These are phyloP conservation scores for Tetracentron sinense DNA, from an alignment of 164 flowering plant species.

Conservation along the genomic window DNA sequence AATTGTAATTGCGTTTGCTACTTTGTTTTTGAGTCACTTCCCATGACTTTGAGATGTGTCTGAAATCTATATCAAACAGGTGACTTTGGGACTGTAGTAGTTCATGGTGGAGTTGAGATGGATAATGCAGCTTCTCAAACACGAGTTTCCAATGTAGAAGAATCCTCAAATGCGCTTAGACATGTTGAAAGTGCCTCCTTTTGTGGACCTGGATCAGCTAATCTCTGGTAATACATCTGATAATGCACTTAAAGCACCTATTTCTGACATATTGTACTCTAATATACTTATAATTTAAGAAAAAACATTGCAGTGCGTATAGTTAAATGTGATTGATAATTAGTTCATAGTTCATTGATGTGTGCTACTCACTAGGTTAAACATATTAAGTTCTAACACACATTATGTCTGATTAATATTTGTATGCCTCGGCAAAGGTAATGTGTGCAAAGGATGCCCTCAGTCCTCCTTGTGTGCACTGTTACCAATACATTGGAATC, in stretches of 20 bases:
- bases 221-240: slow-evolving; percentile 32
- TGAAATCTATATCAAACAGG: slow-evolving; percentile 35
- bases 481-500: too few species aligned
- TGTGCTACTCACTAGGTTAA: not conserved
- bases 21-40: too few species aligned
- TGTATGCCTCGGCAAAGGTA: too few species aligned
- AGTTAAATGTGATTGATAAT: not conserved
- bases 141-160: slow-evolving; percentile 18
- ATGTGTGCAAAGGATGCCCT: too few species aligned
- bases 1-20: too few species aligned
- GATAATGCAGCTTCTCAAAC: slow-evolving; percentile 22
- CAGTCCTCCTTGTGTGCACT: too few species aligned
- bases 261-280: not conserved
- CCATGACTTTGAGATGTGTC: not conserved
- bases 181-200: slow-evolving; percentile 29
- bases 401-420: too few species aligned
- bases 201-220: slow-evolving; percentile 19
- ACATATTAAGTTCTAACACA: too few species aligned
- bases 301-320: not conserved
- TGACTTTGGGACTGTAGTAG: slow-evolving; percentile 77
- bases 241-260: not conserved
- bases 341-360: not conserved
- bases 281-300: too few species aligned
- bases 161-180: slow-evolving; percentile 22
- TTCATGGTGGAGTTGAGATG: slow-evolving; percentile 50